Evolutionary conservation across 2,329 filamentous ascomycete species (phyloP).

Genomic region (Aspergillus proliferans): DNA sequence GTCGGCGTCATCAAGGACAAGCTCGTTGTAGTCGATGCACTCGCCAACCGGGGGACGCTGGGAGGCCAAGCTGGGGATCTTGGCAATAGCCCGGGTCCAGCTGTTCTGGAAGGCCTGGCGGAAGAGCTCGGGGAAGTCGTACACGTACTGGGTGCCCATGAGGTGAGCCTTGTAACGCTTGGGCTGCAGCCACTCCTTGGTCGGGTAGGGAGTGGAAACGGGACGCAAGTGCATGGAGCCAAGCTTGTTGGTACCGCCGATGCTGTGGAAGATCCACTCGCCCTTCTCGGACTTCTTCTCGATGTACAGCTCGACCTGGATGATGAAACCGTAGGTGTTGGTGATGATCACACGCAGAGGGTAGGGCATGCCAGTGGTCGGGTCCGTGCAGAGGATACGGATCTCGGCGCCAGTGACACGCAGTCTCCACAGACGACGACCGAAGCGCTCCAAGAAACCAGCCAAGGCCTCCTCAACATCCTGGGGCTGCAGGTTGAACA

Average conservation of each 20-base stretch:
- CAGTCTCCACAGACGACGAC: slow-evolving; percentile 88
- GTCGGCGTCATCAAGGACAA: slow-evolving; percentile 91
- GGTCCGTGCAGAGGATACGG: slow-evolving; percentile 94
- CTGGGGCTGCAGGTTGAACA: slow-evolving; percentile 83
- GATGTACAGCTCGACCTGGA: slow-evolving; percentile 94
- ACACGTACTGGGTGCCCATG: slow-evolving; percentile 99
- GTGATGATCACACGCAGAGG: slow-evolving; percentile 94
- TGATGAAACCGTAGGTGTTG: slow-evolving; percentile 96
- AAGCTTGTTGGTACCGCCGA: slow-evolving; percentile 90
- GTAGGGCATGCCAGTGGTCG: slow-evolving; percentile 73
- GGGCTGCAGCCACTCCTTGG: slow-evolving; percentile 97
- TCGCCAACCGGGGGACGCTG: slow-evolving; percentile 81
- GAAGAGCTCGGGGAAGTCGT: slow-evolving; percentile 99
- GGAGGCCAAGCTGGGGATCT: slow-evolving; percentile 65
- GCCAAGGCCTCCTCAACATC: slow-evolving; percentile 91
- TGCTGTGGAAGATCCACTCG: slow-evolving; percentile 97
- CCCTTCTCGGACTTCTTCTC: slow-evolving; percentile 98
- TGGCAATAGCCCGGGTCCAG: slow-evolving; percentile 71
- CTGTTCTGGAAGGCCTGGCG: slow-evolving; percentile 94
- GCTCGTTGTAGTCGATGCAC: slow-evolving; percentile 88
- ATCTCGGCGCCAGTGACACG: slow-evolving; percentile 97
- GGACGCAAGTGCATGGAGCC: slow-evolving; percentile 90
- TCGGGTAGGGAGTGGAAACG: slow-evolving; percentile 87
- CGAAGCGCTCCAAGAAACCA: slow-evolving; percentile 94
- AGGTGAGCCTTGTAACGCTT: slow-evolving; percentile 99